Evolutionary conservation across 140 eudicot genomes (phyloP).

Genomic region (Oenanthe javanica): DNA sequence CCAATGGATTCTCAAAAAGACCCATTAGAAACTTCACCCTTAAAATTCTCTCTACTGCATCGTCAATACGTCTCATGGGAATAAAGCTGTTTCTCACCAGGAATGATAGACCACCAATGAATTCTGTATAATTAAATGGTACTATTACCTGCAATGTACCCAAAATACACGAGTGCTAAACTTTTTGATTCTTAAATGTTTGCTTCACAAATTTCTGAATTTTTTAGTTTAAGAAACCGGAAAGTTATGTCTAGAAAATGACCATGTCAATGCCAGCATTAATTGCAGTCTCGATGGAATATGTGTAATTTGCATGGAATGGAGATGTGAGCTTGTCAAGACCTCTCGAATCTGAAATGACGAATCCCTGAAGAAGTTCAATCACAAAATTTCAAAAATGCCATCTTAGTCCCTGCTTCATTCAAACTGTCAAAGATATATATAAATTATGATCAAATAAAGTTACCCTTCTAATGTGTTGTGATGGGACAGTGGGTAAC

Average conservation of each 20-base stretch:
- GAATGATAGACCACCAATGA: neutral
- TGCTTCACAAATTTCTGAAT: neutral
- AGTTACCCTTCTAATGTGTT: neutral
- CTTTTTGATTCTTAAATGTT: neutral
- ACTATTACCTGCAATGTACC: slow-evolving; percentile 1
- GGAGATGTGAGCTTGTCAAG: slow-evolving; percentile 6
- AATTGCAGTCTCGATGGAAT: slow-evolving; percentile 7
- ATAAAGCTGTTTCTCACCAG: slow-evolving; percentile 10
- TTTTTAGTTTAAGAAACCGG: neutral
- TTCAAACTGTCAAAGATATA: neutral
- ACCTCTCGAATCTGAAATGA: slow-evolving; percentile 8
- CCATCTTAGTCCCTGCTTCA: neutral
- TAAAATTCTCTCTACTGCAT: slow-evolving; percentile 4
- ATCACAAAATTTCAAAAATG: neutral
- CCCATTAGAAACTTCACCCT: slow-evolving; percentile 3
- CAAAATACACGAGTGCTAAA: neutral
- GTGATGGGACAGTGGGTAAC: neutral
- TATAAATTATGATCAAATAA: neutral
- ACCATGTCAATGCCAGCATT: slow-evolving; percentile 12
- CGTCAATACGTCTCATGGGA: slow-evolving; percentile 8
- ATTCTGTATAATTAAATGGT: slow-evolving; percentile 10
- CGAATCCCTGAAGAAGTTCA: slow-evolving; percentile 8
- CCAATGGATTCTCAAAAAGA: slow-evolving; percentile 10
- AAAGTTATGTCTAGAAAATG: neutral
- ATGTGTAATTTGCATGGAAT: neutral